Conservation (phyloP, 495 filamentous ascomycete genomes). For the Tuber calosporum region DNA sequence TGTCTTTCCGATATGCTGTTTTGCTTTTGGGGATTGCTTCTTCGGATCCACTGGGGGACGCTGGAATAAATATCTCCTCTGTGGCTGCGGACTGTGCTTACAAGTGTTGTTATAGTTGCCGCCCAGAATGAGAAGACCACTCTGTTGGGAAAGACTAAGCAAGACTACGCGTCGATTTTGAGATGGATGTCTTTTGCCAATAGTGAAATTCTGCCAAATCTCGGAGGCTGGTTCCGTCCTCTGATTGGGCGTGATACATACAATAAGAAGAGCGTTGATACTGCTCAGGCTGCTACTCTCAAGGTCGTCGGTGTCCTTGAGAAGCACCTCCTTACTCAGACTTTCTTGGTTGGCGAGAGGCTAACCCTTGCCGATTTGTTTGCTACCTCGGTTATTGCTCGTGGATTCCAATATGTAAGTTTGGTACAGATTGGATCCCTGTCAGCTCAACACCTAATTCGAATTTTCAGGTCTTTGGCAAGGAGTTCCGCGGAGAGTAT, state of each 20-base stretch:
- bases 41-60: neutral
- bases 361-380: slow-evolving; percentile 94
- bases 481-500: slow-evolving; percentile 70
- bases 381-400: slow-evolving; percentile 63
- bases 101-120: slow-evolving; percentile 57
- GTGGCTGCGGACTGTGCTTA: neutral
- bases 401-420: slow-evolving; percentile 66
- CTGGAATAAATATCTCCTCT: neutral
- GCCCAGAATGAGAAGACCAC: slow-evolving; percentile 99
- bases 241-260: slow-evolving; percentile 73
- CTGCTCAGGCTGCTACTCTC: slow-evolving; percentile 57
- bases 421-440: slow-evolving; percentile 6
- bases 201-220: slow-evolving; percentile 64
- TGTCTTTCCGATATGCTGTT: neutral
- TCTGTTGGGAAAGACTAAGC: slow-evolving; percentile 98
- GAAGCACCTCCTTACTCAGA: slow-evolving; percentile 81
- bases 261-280: slow-evolving; percentile 96
- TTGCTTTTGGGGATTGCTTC: neutral
- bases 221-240: slow-evolving; percentile 83
- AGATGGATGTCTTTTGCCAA: slow-evolving; percentile 94
- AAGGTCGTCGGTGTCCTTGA: slow-evolving; percentile 67
- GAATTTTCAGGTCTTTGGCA: slow-evolving; percentile 59
- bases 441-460: slow-evolving; percentile 17
- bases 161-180: slow-evolving; percentile 95
- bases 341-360: slow-evolving; percentile 95